Evolutionary conservation across 768 basidiomycete genomes (phyloP).

Genomic region (Suillus cothurnatus): DNA sequence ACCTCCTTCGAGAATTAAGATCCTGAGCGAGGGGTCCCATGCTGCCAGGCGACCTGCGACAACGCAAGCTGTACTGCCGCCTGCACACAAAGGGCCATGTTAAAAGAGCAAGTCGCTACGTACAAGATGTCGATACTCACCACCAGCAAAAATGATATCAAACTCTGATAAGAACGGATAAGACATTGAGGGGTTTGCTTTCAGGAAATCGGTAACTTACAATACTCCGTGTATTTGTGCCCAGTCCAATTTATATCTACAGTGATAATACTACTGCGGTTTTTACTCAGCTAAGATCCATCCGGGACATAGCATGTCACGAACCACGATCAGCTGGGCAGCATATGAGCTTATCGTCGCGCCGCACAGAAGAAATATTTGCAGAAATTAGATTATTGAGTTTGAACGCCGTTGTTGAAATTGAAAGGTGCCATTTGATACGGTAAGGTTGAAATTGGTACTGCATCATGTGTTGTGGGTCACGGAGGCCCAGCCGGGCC

Average conservation of each 20-base stretch:
- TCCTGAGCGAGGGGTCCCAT: conserved; percentile 28
- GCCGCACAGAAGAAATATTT: background rate
- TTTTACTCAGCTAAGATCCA: background rate
- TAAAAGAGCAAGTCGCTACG: background rate
- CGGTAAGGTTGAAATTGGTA: no score
- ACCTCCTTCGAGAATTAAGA: conserved; percentile 30
- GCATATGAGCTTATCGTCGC: background rate
- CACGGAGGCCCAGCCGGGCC: background rate
- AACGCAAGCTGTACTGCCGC: conserved; percentile 31
- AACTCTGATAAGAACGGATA: background rate
- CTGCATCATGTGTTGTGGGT: background rate
- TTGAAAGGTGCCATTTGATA: no score
- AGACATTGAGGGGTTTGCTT: background rate
- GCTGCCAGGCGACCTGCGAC: conserved; percentile 28
- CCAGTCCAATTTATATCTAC: background rate
- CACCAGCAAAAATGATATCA: conserved; percentile 2
- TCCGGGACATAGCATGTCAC: background rate
- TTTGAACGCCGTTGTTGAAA: background rate
- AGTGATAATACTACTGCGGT: background rate
- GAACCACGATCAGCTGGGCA: background rate
- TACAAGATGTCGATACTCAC: background rate
- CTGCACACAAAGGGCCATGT: conserved; percentile 9
- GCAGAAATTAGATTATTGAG: background rate
- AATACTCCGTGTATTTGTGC: background rate
- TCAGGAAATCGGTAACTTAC: background rate